These are phyloP conservation scores for Colletotrichum godetiae DNA, from an alignment of 2,329 filamentous ascomycete species.

Conservation along the genomic window DNA sequence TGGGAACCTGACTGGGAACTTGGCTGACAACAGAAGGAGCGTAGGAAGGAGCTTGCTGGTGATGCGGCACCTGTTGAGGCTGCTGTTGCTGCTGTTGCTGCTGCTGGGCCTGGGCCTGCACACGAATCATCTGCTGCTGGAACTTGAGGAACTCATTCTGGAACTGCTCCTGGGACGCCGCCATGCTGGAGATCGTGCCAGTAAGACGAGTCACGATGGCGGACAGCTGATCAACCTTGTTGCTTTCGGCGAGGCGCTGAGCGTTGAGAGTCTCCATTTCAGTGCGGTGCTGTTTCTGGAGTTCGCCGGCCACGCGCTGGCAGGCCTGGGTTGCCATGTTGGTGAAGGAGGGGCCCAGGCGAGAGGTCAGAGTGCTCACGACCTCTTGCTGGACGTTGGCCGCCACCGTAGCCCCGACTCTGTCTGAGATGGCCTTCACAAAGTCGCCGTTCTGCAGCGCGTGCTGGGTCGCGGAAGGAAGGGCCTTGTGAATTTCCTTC, in stretches of 20 bases:
- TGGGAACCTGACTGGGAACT: conserved; percentile 18
- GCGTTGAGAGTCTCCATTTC: conserved; percentile 63
- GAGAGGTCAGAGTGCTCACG: conserved; percentile 67
- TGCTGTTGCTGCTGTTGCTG: conserved; percentile 36
- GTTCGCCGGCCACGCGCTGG: conserved; percentile 74
- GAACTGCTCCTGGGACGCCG: conserved; percentile 74
- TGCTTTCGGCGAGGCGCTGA: conserved; percentile 61
- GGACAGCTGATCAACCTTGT: conserved; percentile 80
- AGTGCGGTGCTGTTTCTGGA: conserved; percentile 71
- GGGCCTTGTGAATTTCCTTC: conserved; percentile 76
- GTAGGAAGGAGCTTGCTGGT: conserved; percentile 25
- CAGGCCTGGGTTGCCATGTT: conserved; percentile 73
- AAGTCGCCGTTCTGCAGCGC: conserved; percentile 81
- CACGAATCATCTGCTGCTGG: conserved; percentile 59
- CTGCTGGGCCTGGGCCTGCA: conserved; percentile 48
- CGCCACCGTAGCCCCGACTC: conserved; percentile 74
- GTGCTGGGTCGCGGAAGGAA: conserved; percentile 75
- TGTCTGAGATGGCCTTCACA: conserved; percentile 77
- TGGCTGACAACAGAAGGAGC: conserved; percentile 31
- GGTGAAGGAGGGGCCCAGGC: conserved; percentile 74
- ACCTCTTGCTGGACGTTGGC: conserved; percentile 78
- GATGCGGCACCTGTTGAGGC: conserved; percentile 30
- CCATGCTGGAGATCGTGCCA: conserved; percentile 77
- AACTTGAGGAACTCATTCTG: conserved; percentile 73
- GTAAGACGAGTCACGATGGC: conserved; percentile 74